These are phyloP conservation scores for Phyllosticta citrichinensis DNA, from an alignment of 2,329 filamentous ascomycete species.

Conservation along the genomic window DNA sequence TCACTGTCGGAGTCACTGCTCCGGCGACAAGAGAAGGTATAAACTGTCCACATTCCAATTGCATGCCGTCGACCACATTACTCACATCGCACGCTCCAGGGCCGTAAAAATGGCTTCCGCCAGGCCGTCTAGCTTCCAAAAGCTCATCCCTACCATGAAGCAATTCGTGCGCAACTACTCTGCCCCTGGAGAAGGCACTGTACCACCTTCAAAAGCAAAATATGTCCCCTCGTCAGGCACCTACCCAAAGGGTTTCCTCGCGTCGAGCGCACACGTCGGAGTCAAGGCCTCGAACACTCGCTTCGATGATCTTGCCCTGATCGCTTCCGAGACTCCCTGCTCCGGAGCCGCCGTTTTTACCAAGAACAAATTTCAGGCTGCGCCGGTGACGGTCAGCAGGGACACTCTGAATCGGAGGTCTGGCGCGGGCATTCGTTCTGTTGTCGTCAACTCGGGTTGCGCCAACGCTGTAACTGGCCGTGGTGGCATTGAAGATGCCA, in stretches of 20 bases:
- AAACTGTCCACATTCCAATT: neutral
- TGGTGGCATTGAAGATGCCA: conserved; percentile 79
- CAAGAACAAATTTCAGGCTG: conserved; percentile 96
- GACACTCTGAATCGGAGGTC: conserved; percentile 57
- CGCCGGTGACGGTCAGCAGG: conserved; percentile 78
- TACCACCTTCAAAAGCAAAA: conserved; percentile 76
- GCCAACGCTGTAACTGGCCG: conserved; percentile 94
- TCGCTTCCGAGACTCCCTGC: conserved; percentile 79
- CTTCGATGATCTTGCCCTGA: conserved; percentile 81
- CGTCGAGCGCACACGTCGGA: conserved; percentile 79
- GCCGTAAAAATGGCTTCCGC: conserved; percentile 9
- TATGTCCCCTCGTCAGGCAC: conserved; percentile 78
- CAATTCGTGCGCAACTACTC: conserved; percentile 46
- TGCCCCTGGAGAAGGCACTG: conserved; percentile 45
- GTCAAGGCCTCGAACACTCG: conserved; percentile 89
- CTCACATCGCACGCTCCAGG: neutral
- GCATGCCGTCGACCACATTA: neutral
- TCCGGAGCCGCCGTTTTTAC: conserved; percentile 89
- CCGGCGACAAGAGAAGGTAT: conserved; percentile 4
- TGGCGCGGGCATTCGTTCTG: conserved; percentile 62
- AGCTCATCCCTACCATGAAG: conserved; percentile 19
- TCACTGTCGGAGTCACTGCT: conserved; percentile 2
- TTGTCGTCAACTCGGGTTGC: conserved; percentile 91
- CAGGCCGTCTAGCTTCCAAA: conserved; percentile 5
- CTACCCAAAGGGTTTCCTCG: conserved; percentile 83